Evolutionary conservation across 805 yeast species (phyloP).

Genomic region (Saturnispora dispora): DNA sequence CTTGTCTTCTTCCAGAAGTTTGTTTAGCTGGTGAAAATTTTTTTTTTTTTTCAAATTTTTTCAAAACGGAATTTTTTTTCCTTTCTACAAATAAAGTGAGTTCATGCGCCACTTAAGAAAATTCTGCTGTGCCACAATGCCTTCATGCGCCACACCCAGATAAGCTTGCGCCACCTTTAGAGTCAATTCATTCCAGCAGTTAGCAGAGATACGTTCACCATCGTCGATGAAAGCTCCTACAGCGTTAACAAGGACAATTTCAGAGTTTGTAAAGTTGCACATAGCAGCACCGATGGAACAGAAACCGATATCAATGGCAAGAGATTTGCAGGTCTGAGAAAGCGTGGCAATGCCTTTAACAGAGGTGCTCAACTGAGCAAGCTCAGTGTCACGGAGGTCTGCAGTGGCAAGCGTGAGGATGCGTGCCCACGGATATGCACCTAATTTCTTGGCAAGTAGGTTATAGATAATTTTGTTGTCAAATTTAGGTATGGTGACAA

Average conservation of each 20-base stretch:
- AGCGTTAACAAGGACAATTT: not conserved
- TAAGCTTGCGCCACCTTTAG: not conserved
- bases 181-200: not conserved
- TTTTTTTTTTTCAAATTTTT: not conserved
- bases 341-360: not conserved
- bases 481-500: constrained; percentile 18
- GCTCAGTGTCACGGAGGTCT: not conserved
- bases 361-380: not conserved
- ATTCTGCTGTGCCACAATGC: not conserved
- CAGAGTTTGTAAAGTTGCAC: not conserved
- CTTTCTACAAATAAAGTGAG: not conserved
- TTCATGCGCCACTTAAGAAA: not conserved
- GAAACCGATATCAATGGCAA: not conserved
- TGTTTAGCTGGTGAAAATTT: constrained; percentile 1
- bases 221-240: constrained; percentile 4
- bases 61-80: not conserved
- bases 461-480: constrained; percentile 21
- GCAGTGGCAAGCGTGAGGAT: not conserved
- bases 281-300: not conserved
- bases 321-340: not conserved
- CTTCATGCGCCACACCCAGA: not conserved
- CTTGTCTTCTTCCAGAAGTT: not conserved
- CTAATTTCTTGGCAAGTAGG: constrained; percentile 11
- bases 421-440: not conserved
- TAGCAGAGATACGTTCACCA: not conserved